Percentiles rank a stretch among this genome's conserved stretches.
Conservation (phyloP, 306 rosid genomes). For the Fragaria vesca region DNA sequence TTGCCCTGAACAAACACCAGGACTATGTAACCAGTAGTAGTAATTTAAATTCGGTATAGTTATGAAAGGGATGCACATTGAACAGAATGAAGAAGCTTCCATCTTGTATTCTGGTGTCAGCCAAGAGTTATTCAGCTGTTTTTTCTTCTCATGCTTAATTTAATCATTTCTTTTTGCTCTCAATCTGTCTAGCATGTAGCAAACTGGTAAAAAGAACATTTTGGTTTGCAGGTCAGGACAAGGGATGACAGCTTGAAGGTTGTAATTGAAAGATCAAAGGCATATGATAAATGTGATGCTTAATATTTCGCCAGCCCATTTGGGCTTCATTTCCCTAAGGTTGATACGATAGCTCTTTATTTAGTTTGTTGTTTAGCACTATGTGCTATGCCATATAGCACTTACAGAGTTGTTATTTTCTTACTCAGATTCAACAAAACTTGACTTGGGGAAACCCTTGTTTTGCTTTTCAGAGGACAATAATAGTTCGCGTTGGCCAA, state of each 20-base stretch:
- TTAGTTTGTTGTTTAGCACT: background rate
- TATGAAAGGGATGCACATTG: background rate
- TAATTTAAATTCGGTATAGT: background rate
- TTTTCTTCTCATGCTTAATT: background rate
- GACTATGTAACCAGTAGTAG: background rate
- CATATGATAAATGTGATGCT: constrained; percentile 47
- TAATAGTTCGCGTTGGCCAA: background rate
- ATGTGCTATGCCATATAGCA: background rate
- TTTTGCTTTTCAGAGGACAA: background rate
- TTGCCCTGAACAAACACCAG: background rate
- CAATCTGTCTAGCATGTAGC: constrained; percentile 5
- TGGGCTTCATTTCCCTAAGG: constrained; percentile 12
- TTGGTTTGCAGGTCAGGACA: constrained; percentile 55
- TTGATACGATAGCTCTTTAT: background rate
- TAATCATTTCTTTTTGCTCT: background rate
- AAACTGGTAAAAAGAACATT: constrained; percentile 15
- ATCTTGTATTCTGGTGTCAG: background rate
- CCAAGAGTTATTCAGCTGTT: background rate
- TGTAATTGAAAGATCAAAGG: constrained; percentile 60
- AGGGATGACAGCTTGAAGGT: constrained; percentile 51
- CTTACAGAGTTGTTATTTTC: background rate
- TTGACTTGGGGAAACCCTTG: constrained; percentile 1
- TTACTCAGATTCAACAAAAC: background rate
- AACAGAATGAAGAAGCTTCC: background rate
- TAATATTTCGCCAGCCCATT: constrained; percentile 8